Conservation (phyloP, 2,329 filamentous ascomycete genomes). For the Curvularia lunata region DNA sequence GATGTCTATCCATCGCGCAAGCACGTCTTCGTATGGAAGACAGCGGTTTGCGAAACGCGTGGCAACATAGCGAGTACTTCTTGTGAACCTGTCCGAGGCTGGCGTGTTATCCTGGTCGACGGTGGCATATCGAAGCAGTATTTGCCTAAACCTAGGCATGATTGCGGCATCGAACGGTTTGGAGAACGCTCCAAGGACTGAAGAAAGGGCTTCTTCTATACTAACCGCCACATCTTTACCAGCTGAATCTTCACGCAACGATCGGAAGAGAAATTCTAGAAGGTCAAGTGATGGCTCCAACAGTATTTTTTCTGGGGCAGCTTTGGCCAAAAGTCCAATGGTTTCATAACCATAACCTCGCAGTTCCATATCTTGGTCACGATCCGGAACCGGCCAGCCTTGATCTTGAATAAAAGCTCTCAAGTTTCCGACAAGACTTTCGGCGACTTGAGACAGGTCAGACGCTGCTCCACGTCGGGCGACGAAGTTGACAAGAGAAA, state of each 20-base stretch:
- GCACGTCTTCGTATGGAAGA: constrained; percentile 76
- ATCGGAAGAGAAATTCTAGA: constrained; percentile 81
- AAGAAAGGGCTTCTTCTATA: constrained; percentile 87
- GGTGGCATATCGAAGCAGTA: constrained; percentile 43
- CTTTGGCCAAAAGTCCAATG: constrained; percentile 78
- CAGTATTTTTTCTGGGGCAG: constrained; percentile 65
- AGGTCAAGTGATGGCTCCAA: constrained; percentile 60
- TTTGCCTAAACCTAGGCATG: constrained; percentile 49
- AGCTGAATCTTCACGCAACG: constrained; percentile 78
- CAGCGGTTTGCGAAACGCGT: constrained; percentile 91
- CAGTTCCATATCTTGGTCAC: constrained; percentile 65
- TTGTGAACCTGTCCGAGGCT: constrained; percentile 50
- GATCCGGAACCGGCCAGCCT: constrained; percentile 76
- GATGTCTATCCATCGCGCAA: constrained; percentile 87
- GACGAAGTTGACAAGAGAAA: constrained; percentile 86
- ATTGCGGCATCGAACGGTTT: constrained; percentile 51
- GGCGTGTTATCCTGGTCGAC: constrained; percentile 22
- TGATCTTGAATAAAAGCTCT: constrained; percentile 77
- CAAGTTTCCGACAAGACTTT: constrained; percentile 71
- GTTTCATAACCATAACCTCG: constrained; percentile 88
- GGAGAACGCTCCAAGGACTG: constrained; percentile 68
- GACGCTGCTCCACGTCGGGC: constrained; percentile 71
- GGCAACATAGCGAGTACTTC: constrained; percentile 78
- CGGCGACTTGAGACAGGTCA: constrained; percentile 69
- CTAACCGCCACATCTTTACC: constrained; percentile 78